phyloP scores from a whole-genome alignment of 2,329 filamentous ascomycete species.

The Aquanectria penicillioides region DNA sequence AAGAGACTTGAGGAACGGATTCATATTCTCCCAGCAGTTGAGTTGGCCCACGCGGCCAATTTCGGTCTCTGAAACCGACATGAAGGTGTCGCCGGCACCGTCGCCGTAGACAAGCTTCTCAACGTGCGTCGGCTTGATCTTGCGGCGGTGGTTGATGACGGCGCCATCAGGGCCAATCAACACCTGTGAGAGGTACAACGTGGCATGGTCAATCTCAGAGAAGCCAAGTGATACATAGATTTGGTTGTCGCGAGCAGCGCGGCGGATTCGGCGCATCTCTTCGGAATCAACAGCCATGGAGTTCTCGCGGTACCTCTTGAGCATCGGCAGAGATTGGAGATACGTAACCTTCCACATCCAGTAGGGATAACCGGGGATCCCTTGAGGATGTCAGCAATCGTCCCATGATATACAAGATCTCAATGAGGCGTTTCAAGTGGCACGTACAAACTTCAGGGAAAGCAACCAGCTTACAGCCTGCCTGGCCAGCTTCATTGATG shows the following conservation, averaged over 20 bases:
- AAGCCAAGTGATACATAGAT: constrained; percentile 61
- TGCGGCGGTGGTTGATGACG: constrained; percentile 58
- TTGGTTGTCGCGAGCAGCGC: constrained; percentile 52
- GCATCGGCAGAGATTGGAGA: constrained; percentile 44
- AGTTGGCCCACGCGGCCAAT: constrained; percentile 64
- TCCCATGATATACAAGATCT: not conserved
- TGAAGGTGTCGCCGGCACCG: constrained; percentile 64
- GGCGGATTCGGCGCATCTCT: constrained; percentile 55
- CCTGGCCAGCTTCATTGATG: constrained; percentile 63
- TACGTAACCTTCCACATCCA: constrained; percentile 48
- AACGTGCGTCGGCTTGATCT: constrained; percentile 62
- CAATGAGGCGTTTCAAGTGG: not conserved
- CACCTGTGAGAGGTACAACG: constrained; percentile 60
- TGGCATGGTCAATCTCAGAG: constrained; percentile 57
- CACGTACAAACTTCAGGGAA: constrained; percentile 60
- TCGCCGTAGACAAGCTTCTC: constrained; percentile 63
- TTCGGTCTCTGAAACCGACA: constrained; percentile 56
- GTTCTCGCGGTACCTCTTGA: constrained; percentile 52
- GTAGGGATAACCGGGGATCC: constrained; percentile 65
- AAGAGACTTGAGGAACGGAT: constrained; percentile 41
- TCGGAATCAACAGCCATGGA: constrained; percentile 48
- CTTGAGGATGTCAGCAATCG: constrained; percentile 10
- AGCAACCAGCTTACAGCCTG: constrained; percentile 63
- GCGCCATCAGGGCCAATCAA: constrained; percentile 60
- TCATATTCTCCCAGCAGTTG: constrained; percentile 66